These are phyloP conservation scores for Cladosporium sp. DNA, from an alignment of 2,329 filamentous ascomycete species.

Conservation along the genomic window DNA sequence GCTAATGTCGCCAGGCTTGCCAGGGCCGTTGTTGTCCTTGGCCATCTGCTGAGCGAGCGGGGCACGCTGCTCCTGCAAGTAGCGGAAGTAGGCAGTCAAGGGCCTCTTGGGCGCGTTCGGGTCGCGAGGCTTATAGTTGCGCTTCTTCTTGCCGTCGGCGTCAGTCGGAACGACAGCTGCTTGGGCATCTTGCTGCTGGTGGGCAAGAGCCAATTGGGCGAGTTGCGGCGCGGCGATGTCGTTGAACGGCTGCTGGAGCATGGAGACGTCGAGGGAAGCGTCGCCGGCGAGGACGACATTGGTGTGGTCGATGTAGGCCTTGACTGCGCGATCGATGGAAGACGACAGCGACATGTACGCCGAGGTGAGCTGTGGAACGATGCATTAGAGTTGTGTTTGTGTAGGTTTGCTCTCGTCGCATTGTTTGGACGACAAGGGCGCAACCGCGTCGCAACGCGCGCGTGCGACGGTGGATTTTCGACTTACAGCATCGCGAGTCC, in stretches of 20 bases:
- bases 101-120: constrained; percentile 94
- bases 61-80: constrained; percentile 80
- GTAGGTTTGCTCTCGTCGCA: constrained; percentile 10
- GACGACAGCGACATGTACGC: constrained; percentile 74
- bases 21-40: constrained; percentile 57
- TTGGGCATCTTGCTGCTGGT: constrained; percentile 3
- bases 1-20: constrained; percentile 74
- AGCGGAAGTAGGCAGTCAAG: constrained; percentile 90
- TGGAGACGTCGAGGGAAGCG: constrained; percentile 28
- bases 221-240: constrained; percentile 22
- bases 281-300: constrained; percentile 66
- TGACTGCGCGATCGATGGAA: constrained; percentile 71
- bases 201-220: constrained; percentile 21
- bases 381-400: constrained; percentile 35
- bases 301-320: constrained; percentile 83
- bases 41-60: constrained; percentile 69
- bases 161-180: constrained; percentile 15
- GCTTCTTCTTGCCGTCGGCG: constrained; percentile 25
- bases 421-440: background rate
- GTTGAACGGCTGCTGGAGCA: constrained; percentile 27
- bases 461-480: background rate
- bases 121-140: constrained; percentile 55
- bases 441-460: constrained; percentile 15
- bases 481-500: constrained; percentile 78
- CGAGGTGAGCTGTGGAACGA: constrained; percentile 61